Evolutionary conservation across 495 filamentous ascomycete species (phyloP).

Genomic region (Hypomontagnella submonticulosa): DNA sequence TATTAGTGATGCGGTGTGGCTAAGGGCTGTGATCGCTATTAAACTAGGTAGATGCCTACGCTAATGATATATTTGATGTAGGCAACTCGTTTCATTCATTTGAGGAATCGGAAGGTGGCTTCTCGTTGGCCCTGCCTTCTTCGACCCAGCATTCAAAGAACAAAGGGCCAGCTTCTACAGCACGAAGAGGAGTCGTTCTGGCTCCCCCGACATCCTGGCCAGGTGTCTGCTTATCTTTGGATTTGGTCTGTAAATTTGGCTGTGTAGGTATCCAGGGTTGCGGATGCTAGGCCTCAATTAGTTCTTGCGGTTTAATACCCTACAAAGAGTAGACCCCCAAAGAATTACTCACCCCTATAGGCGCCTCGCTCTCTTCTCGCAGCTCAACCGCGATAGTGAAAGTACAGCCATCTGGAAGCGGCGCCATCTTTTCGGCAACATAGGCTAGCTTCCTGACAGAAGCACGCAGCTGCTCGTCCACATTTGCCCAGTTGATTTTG

Average conservation of each 20-base stretch:
- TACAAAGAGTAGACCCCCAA: not conserved
- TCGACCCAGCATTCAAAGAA: constrained; percentile 77
- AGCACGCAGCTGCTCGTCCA: constrained; percentile 62
- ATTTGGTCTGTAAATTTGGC: constrained; percentile 58
- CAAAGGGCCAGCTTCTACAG: constrained; percentile 71
- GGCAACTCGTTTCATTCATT: constrained; percentile 8
- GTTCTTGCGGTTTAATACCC: not conserved
- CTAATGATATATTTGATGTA: no score
- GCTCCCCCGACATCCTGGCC: constrained; percentile 58
- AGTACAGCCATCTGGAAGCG: constrained; percentile 78
- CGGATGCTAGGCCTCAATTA: constrained; percentile 58
- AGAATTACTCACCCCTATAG: constrained; percentile 68
- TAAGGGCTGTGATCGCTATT: not conserved
- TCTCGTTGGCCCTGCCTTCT: constrained; percentile 57
- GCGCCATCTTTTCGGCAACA: constrained; percentile 67
- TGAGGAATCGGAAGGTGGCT: constrained; percentile 22
- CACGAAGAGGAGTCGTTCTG: constrained; percentile 65
- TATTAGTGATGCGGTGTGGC: not conserved
- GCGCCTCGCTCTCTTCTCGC: constrained; percentile 75
- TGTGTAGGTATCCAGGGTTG: constrained; percentile 75
- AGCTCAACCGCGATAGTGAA: constrained; percentile 91
- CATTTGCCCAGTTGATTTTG: constrained; percentile 52
- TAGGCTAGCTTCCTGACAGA: constrained; percentile 63
- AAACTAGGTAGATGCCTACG: not conserved
- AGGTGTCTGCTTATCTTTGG: constrained; percentile 46